Evolutionary conservation across 2,329 filamentous ascomycete genomes (phyloP).

Genomic region (Chalaropsis thielavioides): DNA sequence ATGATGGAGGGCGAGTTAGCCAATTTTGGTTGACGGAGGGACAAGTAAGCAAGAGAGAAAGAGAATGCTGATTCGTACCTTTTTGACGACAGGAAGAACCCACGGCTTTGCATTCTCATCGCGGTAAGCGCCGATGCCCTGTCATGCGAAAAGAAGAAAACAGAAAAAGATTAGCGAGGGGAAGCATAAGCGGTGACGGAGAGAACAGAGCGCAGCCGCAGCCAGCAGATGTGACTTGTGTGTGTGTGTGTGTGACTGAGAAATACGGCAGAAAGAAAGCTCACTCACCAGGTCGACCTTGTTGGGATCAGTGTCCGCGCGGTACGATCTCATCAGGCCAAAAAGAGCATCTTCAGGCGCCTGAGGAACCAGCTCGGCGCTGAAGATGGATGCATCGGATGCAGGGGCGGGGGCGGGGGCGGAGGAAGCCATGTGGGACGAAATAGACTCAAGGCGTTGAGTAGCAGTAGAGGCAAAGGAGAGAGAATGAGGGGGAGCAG

Average conservation of each 20-base stretch:
- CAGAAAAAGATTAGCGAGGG: not conserved
- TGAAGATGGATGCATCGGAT: conserved; percentile 48
- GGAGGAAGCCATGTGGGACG: conserved; percentile 40
- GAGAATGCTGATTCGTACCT: conserved; percentile 42
- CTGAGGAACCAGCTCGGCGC: conserved; percentile 63
- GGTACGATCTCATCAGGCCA: conserved; percentile 77
- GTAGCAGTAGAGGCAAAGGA: conserved; percentile 23
- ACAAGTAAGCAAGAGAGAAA: not conserved
- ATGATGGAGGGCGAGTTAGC: not conserved
- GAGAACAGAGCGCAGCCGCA: too few species aligned
- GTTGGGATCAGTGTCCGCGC: conserved; percentile 57
- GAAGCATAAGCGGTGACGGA: not conserved
- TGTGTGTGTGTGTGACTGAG: not conserved
- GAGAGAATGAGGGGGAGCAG: conserved; percentile 21
- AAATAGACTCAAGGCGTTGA: conserved; percentile 43
- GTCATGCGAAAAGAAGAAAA: conserved; percentile 8
- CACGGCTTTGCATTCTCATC: conserved; percentile 94
- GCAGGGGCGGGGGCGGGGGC: conserved; percentile 20
- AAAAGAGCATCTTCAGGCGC: conserved; percentile 94
- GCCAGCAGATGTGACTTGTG: too few species aligned
- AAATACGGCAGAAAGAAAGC: not conserved
- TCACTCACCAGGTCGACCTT: conserved; percentile 78
- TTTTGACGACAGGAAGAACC: conserved; percentile 91
- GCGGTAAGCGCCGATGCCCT: conserved; percentile 81
- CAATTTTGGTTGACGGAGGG: not conserved